Percentiles rank a stretch among this genome's conserved stretches.
phyloP scores from a whole-genome alignment of 306 rosid genomes.

The Begonia masoniana region DNA sequence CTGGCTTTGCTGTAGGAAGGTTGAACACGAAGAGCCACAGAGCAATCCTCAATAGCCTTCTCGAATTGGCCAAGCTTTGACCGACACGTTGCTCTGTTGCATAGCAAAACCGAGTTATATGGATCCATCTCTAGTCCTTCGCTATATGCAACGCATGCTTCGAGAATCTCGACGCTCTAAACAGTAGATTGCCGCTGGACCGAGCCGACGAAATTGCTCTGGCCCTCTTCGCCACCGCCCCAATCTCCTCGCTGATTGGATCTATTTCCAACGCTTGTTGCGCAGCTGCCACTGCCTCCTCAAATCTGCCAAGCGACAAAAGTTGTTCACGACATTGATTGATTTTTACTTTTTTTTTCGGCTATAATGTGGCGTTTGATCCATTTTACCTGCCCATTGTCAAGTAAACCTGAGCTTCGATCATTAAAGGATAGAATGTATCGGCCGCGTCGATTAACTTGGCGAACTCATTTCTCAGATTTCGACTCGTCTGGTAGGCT shows the following conservation, averaged over 20 bases:
- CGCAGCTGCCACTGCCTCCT: slow-evolving; percentile 60
- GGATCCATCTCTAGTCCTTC: slow-evolving; percentile 80
- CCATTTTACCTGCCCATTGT: slow-evolving; percentile 47
- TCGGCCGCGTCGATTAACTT: slow-evolving; percentile 37
- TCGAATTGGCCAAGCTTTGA: slow-evolving; percentile 79
- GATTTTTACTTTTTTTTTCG: no score
- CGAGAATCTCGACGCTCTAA: slow-evolving; percentile 66
- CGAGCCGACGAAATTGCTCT: slow-evolving; percentile 56
- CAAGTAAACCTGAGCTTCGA: slow-evolving; percentile 53
- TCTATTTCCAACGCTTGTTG: slow-evolving; percentile 50
- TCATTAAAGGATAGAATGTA: slow-evolving; percentile 42
- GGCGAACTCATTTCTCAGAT: slow-evolving; percentile 32
- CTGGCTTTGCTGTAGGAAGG: slow-evolving; percentile 91
- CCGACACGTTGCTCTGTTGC: slow-evolving; percentile 95
- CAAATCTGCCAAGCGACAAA: slow-evolving; percentile 43
- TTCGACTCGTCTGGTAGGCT: slow-evolving; percentile 45
- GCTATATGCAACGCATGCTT: slow-evolving; percentile 56
- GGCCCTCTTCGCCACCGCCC: slow-evolving; percentile 38
- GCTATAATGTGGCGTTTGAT: no score
- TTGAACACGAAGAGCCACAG: slow-evolving; percentile 49
- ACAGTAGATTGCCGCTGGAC: slow-evolving; percentile 75
- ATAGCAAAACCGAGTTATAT: slow-evolving; percentile 56
- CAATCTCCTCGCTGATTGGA: slow-evolving; percentile 45
- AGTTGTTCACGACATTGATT: not conserved
- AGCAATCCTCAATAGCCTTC: slow-evolving; percentile 91